Percentiles rank a stretch among this genome's conserved stretches.
These are phyloP conservation scores for Dictyostelium purpureum DNA, from an alignment of 78 protist genomes.

Conservation along the genomic window DNA sequence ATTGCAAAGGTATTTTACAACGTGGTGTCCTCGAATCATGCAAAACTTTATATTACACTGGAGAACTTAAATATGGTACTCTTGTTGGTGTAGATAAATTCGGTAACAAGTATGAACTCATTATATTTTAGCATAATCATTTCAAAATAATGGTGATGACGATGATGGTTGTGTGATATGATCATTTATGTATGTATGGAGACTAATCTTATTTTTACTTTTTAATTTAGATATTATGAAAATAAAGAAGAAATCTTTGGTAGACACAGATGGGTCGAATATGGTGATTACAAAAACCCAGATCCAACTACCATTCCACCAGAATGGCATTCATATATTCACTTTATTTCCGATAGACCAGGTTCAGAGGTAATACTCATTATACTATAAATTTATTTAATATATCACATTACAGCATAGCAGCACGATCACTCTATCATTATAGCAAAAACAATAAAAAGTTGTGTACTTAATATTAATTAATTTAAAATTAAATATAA, in stretches of 20 bases:
- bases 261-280: slow-evolving; percentile 81
- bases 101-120: slow-evolving; percentile 31
- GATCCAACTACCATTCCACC: slow-evolving; percentile 63
- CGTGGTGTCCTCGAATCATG: slow-evolving; percentile 36
- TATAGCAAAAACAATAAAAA: no score
- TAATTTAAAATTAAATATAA: background rate
- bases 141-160: background rate
- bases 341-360: slow-evolving; percentile 54
- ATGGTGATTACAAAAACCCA: background rate
- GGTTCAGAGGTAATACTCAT: slow-evolving; percentile 35
- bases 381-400: background rate
- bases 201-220: background rate
- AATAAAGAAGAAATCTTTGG: slow-evolving; percentile 37
- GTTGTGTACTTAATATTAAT: background rate
- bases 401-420: background rate
- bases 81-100: slow-evolving; percentile 22
- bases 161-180: background rate
- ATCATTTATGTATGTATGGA: background rate
- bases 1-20: slow-evolving; percentile 46
- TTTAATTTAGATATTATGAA: slow-evolving; percentile 39
- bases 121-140: background rate
- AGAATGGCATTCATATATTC: slow-evolving; percentile 58
- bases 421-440: background rate
- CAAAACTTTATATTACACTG: slow-evolving; percentile 54
- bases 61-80: slow-evolving; percentile 52